These are phyloP conservation scores for Cladorrhinum samala DNA, from an alignment of 495 filamentous ascomycete genomes.

Conservation along the genomic window DNA sequence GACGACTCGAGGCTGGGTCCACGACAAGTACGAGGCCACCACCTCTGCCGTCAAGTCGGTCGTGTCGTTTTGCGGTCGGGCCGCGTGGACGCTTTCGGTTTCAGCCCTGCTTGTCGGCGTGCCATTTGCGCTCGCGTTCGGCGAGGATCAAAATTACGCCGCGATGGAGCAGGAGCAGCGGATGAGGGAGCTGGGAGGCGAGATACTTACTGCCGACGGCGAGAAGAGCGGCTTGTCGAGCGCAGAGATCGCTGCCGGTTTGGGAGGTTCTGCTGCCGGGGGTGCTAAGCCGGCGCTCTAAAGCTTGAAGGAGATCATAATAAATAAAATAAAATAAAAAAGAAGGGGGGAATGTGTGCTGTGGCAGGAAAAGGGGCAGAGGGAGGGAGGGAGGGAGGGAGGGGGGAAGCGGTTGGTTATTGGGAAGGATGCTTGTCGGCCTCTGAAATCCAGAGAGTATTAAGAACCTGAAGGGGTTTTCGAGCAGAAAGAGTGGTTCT, in stretches of 20 bases:
- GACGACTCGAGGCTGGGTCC: constrained; percentile 64
- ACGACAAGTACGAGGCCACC: constrained; percentile 50
- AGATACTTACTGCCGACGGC: constrained; percentile 33
- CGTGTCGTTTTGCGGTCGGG: constrained; percentile 68
- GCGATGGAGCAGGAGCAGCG: constrained; percentile 97
- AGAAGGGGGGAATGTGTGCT: no score
- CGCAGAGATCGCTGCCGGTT: constrained; percentile 2
- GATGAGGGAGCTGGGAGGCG: constrained; percentile 70
- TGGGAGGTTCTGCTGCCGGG: neutral
- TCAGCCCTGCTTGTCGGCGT: constrained; percentile 84
- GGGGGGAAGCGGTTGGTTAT: no score
- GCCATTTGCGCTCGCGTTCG: constrained; percentile 84
- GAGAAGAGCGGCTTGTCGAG: constrained; percentile 8
- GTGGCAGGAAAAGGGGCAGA: no score
- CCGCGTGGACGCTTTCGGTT: constrained; percentile 80
- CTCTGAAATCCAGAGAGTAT: no score
- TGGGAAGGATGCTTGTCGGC: no score
- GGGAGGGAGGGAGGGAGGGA: no score
- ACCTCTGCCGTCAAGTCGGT: constrained; percentile 52
- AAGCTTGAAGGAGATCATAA: neutral
- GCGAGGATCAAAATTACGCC: constrained; percentile 89
- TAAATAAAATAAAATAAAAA: no score
- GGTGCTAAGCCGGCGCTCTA: constrained; percentile 12
- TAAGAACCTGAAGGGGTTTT: no score
- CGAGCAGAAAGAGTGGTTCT: no score